Evolutionary conservation across 768 basidiomycete genomes (phyloP).

Genomic region (Lanmaoa rubissima): DNA sequence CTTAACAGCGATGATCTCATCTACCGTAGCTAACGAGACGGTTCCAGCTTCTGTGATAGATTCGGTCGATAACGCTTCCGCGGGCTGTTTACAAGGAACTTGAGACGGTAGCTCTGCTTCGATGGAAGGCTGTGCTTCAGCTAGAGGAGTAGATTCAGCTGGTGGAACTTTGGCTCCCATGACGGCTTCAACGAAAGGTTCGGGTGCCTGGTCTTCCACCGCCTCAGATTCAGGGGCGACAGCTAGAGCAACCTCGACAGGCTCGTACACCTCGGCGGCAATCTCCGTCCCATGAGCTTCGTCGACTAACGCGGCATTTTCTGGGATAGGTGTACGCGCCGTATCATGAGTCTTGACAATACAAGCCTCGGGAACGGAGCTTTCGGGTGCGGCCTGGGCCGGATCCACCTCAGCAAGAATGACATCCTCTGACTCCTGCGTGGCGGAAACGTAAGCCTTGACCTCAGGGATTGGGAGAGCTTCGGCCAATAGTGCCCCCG

Average conservation of each 20-base stretch:
- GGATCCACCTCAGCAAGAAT: not conserved
- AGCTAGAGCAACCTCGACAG: not conserved
- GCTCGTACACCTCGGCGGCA: not conserved
- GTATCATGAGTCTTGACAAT: not conserved
- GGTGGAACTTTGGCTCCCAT: not conserved
- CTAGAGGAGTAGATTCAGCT: not conserved
- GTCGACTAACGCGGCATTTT: not conserved
- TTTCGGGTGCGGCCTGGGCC: not conserved
- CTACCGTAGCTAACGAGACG: not conserved
- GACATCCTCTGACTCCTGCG: not conserved
- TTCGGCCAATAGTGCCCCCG: not conserved
- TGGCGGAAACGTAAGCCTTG: not conserved
- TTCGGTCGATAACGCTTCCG: not conserved
- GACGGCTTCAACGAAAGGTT: not conserved
- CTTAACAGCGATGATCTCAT: not conserved
- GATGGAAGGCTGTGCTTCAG: not conserved
- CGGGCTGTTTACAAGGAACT: not conserved
- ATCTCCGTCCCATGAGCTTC: conserved; percentile 3
- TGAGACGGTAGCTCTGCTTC: conserved; percentile 9
- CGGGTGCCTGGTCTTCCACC: not conserved
- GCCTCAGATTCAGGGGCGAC: not conserved
- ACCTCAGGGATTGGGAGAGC: not conserved
- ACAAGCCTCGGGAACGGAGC: not conserved
- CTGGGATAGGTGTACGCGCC: not conserved
- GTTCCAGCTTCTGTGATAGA: conserved; percentile 3